These are phyloP conservation scores for Bisporella sp. DNA, from an alignment of 2,329 filamentous ascomycete genomes.

Conservation along the genomic window DNA sequence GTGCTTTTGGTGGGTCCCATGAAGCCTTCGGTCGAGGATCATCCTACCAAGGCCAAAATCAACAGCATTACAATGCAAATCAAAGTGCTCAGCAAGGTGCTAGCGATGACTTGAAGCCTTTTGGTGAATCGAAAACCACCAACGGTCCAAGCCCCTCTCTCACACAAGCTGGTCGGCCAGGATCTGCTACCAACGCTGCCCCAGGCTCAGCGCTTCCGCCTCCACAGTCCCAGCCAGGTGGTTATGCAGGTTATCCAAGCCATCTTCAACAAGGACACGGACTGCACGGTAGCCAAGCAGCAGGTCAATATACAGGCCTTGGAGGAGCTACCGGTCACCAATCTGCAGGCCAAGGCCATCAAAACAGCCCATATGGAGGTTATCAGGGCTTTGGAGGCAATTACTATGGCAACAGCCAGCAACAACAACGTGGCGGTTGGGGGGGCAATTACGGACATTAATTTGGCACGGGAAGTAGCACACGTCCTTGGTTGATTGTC, in stretches of 20 bases:
- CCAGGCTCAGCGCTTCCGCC: slow-evolving; percentile 27
- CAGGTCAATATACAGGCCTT: slow-evolving; percentile 31
- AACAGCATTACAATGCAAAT: slow-evolving; percentile 24
- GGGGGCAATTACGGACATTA: slow-evolving; percentile 37
- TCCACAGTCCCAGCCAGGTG: slow-evolving; percentile 26
- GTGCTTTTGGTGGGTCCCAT: slow-evolving; percentile 25
- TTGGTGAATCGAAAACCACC: slow-evolving; percentile 27
- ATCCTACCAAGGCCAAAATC: slow-evolving; percentile 28
- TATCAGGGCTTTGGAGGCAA: slow-evolving; percentile 37
- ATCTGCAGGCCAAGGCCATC: slow-evolving; percentile 33
- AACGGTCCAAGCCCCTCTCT: slow-evolving; percentile 29
- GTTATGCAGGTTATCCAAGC: slow-evolving; percentile 29
- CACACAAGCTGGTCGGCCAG: slow-evolving; percentile 28
- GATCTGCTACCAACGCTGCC: slow-evolving; percentile 29
- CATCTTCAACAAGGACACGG: slow-evolving; percentile 28
- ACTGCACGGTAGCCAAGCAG: slow-evolving; percentile 27
- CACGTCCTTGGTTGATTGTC: slow-evolving; percentile 22
- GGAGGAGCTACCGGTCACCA: slow-evolving; percentile 43
- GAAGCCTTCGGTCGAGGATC: slow-evolving; percentile 28
- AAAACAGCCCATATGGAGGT: slow-evolving; percentile 34
- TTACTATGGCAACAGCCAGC: slow-evolving; percentile 30
- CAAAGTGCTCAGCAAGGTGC: slow-evolving; percentile 24
- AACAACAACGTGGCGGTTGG: slow-evolving; percentile 40
- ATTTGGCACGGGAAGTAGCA: slow-evolving; percentile 18
- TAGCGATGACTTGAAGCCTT: slow-evolving; percentile 30